These are phyloP conservation scores for Botryosphaeria dothidea DNA, from an alignment of 2,329 filamentous ascomycete genomes.

Conservation along the genomic window DNA sequence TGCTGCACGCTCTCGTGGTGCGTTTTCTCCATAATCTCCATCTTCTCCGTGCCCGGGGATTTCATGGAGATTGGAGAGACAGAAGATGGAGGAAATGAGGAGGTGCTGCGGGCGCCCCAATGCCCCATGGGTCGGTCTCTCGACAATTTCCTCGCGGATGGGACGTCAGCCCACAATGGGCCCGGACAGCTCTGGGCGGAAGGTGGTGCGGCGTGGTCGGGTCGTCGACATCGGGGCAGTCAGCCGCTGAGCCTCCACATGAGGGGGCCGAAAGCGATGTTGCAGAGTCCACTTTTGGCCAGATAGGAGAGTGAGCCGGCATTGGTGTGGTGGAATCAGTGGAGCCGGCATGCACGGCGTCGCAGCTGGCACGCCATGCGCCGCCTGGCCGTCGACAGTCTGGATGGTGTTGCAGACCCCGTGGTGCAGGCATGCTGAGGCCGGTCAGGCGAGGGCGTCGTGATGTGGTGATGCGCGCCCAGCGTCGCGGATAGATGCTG, in stretches of 20 bases:
- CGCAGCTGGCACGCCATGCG: not conserved
- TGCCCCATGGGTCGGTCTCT: slow-evolving; percentile 16
- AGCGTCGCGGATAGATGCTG: not conserved
- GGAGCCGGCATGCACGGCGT: slow-evolving; percentile 5
- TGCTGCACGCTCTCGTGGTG: not conserved
- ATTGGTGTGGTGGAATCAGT: not conserved
- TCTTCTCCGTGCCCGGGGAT: slow-evolving; percentile 6
- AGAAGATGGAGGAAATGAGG: slow-evolving; percentile 20
- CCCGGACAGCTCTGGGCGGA: slow-evolving; percentile 14
- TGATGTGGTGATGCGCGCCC: slow-evolving; percentile 8
- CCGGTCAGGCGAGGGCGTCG: slow-evolving; percentile 14
- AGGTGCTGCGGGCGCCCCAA: slow-evolving; percentile 6
- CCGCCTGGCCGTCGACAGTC: not conserved
- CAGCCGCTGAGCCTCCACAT: slow-evolving; percentile 7
- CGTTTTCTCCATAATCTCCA: slow-evolving; percentile 1
- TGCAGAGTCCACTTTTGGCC: not conserved
- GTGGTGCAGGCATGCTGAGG: not conserved
- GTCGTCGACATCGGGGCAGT: not conserved
- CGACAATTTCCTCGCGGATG: slow-evolving; percentile 1
- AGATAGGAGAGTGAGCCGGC: slow-evolving; percentile 9
- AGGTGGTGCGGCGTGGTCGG: not conserved
- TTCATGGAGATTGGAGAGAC: slow-evolving; percentile 15
- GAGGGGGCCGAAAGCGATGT: not conserved
- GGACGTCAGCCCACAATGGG: slow-evolving; percentile 18
- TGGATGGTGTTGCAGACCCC: not conserved